Conservation (phyloP, 2,329 filamentous ascomycete species). For the Chaetomiaceae sp. region DNA sequence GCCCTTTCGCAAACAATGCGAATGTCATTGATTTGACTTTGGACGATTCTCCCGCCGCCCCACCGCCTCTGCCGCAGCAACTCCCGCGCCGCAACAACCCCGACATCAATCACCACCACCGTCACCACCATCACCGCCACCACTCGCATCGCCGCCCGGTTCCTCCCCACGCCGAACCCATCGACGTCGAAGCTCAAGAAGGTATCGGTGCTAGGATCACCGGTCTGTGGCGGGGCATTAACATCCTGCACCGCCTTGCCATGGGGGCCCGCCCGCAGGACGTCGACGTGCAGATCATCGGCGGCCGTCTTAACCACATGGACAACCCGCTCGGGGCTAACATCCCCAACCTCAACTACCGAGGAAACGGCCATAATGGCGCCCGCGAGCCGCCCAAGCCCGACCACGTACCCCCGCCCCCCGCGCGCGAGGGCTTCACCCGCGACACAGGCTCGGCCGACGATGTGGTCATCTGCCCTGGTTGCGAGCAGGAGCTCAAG, state of each 20-base stretch:
- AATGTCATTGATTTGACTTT: constrained; percentile 51
- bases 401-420: constrained; percentile 58
- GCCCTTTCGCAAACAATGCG: constrained; percentile 33
- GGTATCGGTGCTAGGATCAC: background rate
- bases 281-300: constrained; percentile 28
- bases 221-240: background rate
- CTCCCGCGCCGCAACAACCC: constrained; percentile 3
- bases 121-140: background rate
- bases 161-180: background rate
- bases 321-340: constrained; percentile 30
- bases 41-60: constrained; percentile 32
- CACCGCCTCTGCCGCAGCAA: background rate
- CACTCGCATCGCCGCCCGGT: background rate
- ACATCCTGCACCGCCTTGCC: constrained; percentile 11
- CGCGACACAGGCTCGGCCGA: constrained; percentile 69
- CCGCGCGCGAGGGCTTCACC: constrained; percentile 73
- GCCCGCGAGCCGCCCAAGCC: constrained; percentile 39
- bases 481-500: constrained; percentile 79
- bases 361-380: constrained; percentile 31
- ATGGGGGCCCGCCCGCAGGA: constrained; percentile 10
- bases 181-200: background rate
- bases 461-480: constrained; percentile 74
- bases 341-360: constrained; percentile 33
- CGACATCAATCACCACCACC: background rate
- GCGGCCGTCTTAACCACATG: constrained; percentile 1